phyloP scores from a whole-genome alignment of 176 grass and related monocot genomes.

The Cymbopogon citratus region DNA sequence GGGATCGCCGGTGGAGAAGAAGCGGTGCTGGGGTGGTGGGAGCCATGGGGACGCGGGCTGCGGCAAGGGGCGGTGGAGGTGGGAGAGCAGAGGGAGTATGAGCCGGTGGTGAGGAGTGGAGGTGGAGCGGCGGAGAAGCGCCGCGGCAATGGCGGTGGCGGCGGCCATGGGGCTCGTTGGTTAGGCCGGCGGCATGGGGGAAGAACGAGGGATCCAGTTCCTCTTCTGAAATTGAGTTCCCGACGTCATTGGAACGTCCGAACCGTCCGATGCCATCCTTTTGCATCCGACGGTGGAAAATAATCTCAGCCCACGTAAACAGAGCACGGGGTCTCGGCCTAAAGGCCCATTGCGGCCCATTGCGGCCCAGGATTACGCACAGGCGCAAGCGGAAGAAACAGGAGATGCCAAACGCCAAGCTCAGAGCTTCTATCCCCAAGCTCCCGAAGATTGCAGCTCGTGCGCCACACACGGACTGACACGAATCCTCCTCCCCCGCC shows the following conservation, averaged over 20 bases:
- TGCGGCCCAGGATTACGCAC: neutral
- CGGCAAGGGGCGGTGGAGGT: slow-evolving; percentile 11
- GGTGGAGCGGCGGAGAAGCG: slow-evolving; percentile 19
- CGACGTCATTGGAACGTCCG: neutral
- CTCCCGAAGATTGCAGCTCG: neutral
- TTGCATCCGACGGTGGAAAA: neutral
- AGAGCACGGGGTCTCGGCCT: neutral
- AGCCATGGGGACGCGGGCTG: slow-evolving; percentile 26
- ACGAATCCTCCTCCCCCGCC: neutral
- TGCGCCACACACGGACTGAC: slow-evolving; percentile 2
- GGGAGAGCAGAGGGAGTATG: slow-evolving; percentile 28
- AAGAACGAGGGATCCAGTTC: neutral
- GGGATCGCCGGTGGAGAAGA: slow-evolving; percentile 32
- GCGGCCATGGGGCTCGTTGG: slow-evolving; percentile 7
- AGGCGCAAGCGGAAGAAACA: no score
- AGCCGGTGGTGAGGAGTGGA: neutral
- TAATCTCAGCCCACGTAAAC: neutral
- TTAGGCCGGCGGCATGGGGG: slow-evolving; percentile 15
- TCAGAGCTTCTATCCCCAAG: neutral
- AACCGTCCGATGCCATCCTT: neutral
- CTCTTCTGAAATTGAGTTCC: neutral
- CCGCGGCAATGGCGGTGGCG: slow-evolving; percentile 25
- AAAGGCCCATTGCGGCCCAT: neutral
- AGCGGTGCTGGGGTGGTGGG: neutral
- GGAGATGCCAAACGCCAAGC: no score